These are phyloP conservation scores for Xylariomycetidae sp. DNA, from an alignment of 2,329 filamentous ascomycete genomes.

Conservation along the genomic window DNA sequence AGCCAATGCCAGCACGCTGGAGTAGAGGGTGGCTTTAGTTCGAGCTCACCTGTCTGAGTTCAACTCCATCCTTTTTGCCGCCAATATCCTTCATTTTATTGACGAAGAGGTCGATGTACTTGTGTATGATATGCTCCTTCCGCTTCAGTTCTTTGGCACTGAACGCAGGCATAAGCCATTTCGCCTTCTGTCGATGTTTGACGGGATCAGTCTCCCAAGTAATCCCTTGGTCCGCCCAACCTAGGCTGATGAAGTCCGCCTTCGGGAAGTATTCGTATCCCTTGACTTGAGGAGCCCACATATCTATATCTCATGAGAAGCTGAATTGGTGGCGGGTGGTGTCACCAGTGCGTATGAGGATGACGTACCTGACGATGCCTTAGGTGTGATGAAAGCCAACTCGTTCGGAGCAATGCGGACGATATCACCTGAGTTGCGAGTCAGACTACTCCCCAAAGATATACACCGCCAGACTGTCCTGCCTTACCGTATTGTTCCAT, in stretches of 20 bases:
- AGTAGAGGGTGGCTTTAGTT: not conserved
- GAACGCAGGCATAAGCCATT: constrained; percentile 6
- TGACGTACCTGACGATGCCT: no score
- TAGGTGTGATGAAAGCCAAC: constrained; percentile 10
- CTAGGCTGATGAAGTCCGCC: constrained; percentile 2
- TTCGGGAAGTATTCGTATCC: constrained; percentile 5
- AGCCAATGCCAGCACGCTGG: not conserved
- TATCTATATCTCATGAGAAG: constrained; percentile 3
- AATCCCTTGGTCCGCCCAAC: constrained; percentile 3
- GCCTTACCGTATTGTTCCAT: not conserved
- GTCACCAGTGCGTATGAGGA: constrained; percentile 4
- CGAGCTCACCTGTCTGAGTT: constrained; percentile 3
- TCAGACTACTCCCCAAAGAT: not conserved
- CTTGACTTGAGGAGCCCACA: constrained; percentile 2
- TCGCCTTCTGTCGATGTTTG: constrained; percentile 6
- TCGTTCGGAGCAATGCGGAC: constrained; percentile 15
- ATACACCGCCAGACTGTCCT: no score
- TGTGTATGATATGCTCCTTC: constrained; percentile 4
- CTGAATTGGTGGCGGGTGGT: not conserved
- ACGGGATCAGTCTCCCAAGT: constrained; percentile 7
- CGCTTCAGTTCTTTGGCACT: constrained; percentile 4
- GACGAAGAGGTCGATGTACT: constrained; percentile 7
- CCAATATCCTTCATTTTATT: constrained; percentile 6
- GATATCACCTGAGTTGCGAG: constrained; percentile 10
- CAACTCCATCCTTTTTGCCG: constrained; percentile 1